Conservation (phyloP, 2,329 filamentous ascomycete genomes). For the Blastomyces emzantsi region DNA sequence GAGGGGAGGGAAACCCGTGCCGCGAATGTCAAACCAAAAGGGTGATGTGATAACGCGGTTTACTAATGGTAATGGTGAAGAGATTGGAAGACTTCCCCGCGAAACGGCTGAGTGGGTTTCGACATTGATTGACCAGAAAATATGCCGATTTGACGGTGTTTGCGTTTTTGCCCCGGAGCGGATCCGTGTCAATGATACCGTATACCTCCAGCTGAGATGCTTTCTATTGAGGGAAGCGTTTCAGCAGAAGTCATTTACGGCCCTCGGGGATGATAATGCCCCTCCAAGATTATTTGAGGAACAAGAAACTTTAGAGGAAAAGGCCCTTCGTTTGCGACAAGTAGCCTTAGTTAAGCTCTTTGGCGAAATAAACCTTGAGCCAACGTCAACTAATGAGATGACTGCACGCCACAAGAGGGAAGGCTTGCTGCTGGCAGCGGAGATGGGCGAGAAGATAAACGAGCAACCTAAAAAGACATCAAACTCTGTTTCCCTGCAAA, state of each 20-base stretch:
- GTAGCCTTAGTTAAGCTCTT: slow-evolving; percentile 82
- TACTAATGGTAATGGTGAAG: slow-evolving; percentile 65
- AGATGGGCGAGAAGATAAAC: slow-evolving; percentile 75
- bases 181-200: slow-evolving; percentile 79
- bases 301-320: slow-evolving; percentile 77
- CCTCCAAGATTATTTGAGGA: slow-evolving; percentile 69
- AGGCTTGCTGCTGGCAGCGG: slow-evolving; percentile 75
- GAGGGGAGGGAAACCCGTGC: slow-evolving; percentile 38
- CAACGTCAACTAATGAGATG: slow-evolving; percentile 62
- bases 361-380: slow-evolving; percentile 75
- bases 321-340: slow-evolving; percentile 71
- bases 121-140: slow-evolving; percentile 76
- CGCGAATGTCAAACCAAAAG: slow-evolving; percentile 52
- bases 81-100: slow-evolving; percentile 78
- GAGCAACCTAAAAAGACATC: slow-evolving; percentile 63
- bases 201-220: slow-evolving; percentile 81
- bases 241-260: slow-evolving; percentile 51
- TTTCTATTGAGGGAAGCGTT: slow-evolving; percentile 70
- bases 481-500: slow-evolving; percentile 26
- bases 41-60: slow-evolving; percentile 88
- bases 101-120: slow-evolving; percentile 90
- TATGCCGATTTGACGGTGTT: slow-evolving; percentile 77
- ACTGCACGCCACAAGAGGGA: slow-evolving; percentile 74
- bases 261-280: slow-evolving; percentile 56
- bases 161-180: slow-evolving; percentile 85